Evolutionary conservation across 1,139 yeast genomes (phyloP).

Genomic region (Blastobotrys malaysiensis): DNA sequence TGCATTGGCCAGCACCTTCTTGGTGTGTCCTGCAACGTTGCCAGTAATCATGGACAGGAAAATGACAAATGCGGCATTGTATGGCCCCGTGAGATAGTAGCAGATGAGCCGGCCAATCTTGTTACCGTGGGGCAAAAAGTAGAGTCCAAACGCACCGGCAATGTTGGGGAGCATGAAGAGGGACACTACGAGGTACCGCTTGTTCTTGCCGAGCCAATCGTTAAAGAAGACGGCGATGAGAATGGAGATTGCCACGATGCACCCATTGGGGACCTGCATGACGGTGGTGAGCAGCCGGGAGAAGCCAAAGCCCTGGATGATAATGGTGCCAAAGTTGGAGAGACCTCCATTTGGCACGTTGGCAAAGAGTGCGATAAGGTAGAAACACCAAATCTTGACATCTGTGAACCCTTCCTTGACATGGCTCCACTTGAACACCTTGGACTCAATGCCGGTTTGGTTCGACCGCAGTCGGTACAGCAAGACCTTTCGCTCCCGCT

Average conservation of each 20-base stretch:
- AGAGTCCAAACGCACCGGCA: conserved; percentile 25
- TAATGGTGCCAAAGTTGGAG: conserved; percentile 30
- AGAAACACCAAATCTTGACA: conserved; percentile 44
- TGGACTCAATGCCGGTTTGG: conserved; percentile 48
- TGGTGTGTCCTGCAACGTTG: conserved; percentile 56
- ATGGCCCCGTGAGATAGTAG: conserved; percentile 25
- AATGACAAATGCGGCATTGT: conserved; percentile 43
- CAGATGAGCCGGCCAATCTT: conserved; percentile 24
- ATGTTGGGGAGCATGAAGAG: conserved; percentile 22
- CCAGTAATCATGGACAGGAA: conserved; percentile 43
- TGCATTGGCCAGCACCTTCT: conserved; percentile 41
- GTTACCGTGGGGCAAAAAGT: conserved; percentile 18
- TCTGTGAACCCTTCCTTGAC: conserved; percentile 39
- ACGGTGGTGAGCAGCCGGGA: conserved; percentile 24
- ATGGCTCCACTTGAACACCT: conserved; percentile 47
- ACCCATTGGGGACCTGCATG: conserved; percentile 27
- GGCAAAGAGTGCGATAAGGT: conserved; percentile 36
- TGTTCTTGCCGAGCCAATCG: conserved; percentile 15
- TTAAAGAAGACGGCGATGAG: conserved; percentile 20
- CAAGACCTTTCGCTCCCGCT: conserved; percentile 46
- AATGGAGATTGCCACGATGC: conserved; percentile 19
- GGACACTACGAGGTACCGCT: conserved; percentile 16
- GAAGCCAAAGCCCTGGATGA: conserved; percentile 29
- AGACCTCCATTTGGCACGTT: conserved; percentile 48
- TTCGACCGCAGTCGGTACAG: conserved; percentile 47